Base-by-base conservation (phyloP, 306 rosid species). In the Ormosia semicastrata region DNA sequence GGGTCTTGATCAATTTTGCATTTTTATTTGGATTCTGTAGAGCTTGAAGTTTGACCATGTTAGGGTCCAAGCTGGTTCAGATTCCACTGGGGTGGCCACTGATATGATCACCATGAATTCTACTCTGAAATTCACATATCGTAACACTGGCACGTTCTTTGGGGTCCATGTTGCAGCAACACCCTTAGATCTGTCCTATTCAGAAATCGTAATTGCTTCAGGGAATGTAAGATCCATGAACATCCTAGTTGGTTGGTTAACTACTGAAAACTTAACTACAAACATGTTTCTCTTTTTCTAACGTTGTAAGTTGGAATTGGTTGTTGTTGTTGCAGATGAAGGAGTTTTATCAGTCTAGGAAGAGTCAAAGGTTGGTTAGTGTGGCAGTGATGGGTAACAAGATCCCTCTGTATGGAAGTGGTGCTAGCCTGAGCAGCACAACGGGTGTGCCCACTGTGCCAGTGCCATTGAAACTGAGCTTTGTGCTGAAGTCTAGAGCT, bases 61-160 rank as follows among this genome's bases (percentile, higher is more conserved):
- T 29, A 88, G 80, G 77, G 83, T 95, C 72, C 98, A 95, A 84
- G 97, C 99, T 34, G 99, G 99, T 60, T 87, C 99, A 3, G 99
- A 95, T 85, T 18, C 85, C 10, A 90, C 97, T 0, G 98, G 98
- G 29, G 99, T 95, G 57, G 89, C 95, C 80, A 95, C 99, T 8
- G 98, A 91, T 47, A 95, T 95, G 99, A 92, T 94, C 79, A 81
- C 95, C 8, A 40, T 95, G 64, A 93, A 93, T 67, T 89, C 99
- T 10, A 91, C 97, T 1, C 85, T 95, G 57, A 95, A 85, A 49
- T 78, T 95, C 88, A 91, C 88, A 2, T 95, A 90, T 75, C 92
- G 90, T 2, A 95, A 93, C 83, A 95, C 92, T 0, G 99, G 98
- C 77, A 91, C 99, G 0, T 95, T 95, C 65, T 95, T 95, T 66